Percentiles rank a stretch among this genome's conserved stretches.
phyloP scores from a whole-genome alignment of 139 green algal genomes.

The Ettlia oleoabundans region DNA sequence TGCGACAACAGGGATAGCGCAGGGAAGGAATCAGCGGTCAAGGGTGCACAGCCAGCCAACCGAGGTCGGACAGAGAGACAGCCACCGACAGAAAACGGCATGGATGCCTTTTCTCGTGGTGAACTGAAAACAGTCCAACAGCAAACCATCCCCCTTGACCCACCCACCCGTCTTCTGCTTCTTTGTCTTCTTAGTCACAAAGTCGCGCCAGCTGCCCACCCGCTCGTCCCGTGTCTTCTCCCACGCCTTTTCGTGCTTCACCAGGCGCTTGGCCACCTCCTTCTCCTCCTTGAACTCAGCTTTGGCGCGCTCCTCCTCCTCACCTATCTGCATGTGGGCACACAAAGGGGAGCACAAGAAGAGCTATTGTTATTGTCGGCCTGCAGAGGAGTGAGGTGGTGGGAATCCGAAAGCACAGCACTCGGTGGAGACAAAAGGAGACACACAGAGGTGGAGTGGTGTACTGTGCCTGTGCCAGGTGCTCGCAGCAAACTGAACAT shows the following conservation, averaged over 20 bases:
- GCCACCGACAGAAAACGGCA: no score
- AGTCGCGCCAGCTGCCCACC: constrained; percentile 82
- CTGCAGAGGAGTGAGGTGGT: no score
- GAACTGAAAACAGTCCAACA: no score
- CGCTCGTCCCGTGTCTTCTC: constrained; percentile 81
- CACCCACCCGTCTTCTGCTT: constrained; percentile 49
- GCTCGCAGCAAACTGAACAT: no score
- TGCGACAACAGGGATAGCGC: not conserved
- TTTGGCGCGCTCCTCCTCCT: constrained; percentile 70
- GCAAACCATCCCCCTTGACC: constrained; percentile 1
- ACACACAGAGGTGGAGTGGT: no score
- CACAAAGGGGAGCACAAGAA: not conserved
- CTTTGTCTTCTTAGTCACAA: constrained; percentile 67
- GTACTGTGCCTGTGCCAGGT: no score
- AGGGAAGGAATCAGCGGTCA: not conserved
- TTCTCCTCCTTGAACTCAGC: constrained; percentile 63
- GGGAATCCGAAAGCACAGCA: no score
- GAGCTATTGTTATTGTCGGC: not conserved
- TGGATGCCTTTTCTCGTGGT: no score
- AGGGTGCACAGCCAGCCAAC: no score
- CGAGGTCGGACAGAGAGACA: no score
- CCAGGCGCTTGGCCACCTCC: constrained; percentile 70
- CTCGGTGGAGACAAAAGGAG: no score
- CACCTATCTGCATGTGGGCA: constrained; percentile 57
- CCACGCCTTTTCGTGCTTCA: constrained; percentile 82